A percentile compares a stretch with the other conserved stretches of the same genome.
Conservation (phyloP, 2,329 filamentous ascomycete genomes). For the Clathrospora elynae region DNA sequence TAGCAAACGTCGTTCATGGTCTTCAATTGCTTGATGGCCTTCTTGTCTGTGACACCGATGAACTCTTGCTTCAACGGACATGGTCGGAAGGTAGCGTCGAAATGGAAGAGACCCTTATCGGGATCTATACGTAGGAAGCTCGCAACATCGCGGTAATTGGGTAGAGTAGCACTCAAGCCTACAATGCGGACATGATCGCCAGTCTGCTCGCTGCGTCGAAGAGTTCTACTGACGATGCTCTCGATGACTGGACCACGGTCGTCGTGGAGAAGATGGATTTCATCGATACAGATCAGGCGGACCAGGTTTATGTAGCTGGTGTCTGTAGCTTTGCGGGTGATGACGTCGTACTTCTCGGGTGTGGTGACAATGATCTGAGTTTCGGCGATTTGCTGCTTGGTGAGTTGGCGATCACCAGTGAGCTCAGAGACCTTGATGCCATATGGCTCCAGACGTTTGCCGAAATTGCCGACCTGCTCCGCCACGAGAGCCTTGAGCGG, state of each 20-base stretch:
- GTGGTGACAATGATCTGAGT: constrained; percentile 98
- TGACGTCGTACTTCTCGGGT: constrained; percentile 98
- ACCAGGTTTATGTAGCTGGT: constrained; percentile 98
- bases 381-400: constrained; percentile 96
- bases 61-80: constrained; percentile 97
- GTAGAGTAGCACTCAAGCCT: constrained; percentile 90
- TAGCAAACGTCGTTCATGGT: constrained; percentile 99
- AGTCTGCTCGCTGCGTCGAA: constrained; percentile 90
- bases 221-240: constrained; percentile 93
- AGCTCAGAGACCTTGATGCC: constrained; percentile 94
- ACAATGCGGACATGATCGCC: constrained; percentile 90
- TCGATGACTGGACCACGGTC: constrained; percentile 96
- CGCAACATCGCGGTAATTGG: constrained; percentile 95
- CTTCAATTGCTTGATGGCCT: constrained; percentile 97
- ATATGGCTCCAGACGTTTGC: constrained; percentile 85
- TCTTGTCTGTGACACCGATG: constrained; percentile 95
- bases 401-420: constrained; percentile 96
- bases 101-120: constrained; percentile 88
- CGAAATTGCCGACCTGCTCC: constrained; percentile 97
- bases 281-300: constrained; percentile 92
- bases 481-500: constrained; percentile 94
- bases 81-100: constrained; percentile 90
- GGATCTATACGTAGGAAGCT: constrained; percentile 91
- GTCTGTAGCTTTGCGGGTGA: constrained; percentile 96
- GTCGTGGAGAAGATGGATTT: constrained; percentile 96